These are phyloP conservation scores for Penicillium alfredii DNA, from an alignment of 495 filamentous ascomycete genomes.

Conservation along the genomic window DNA sequence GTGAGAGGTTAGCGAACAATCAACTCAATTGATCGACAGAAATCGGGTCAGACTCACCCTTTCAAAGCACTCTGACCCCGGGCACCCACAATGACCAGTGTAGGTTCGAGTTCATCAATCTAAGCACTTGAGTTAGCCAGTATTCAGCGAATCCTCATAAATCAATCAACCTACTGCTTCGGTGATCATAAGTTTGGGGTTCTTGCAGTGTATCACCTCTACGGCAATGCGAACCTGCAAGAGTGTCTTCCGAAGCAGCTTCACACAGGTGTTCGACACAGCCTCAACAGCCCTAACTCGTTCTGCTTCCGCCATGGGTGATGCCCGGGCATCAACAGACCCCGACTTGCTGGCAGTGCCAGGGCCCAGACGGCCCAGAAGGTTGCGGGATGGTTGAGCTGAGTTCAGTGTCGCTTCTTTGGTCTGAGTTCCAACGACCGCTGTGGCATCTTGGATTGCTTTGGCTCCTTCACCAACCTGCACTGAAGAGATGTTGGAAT, in stretches of 20 bases:
- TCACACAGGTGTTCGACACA: slow-evolving; percentile 73
- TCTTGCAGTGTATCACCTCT: slow-evolving; percentile 98
- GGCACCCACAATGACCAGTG: slow-evolving; percentile 88
- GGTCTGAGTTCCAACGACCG: slow-evolving; percentile 49
- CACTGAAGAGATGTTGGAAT: slow-evolving; percentile 43
- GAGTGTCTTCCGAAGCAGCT: slow-evolving; percentile 78
- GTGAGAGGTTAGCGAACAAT: slow-evolving; percentile 9
- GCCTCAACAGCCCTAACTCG: slow-evolving; percentile 66
- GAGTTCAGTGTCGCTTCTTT: slow-evolving; percentile 32
- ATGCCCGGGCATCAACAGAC: slow-evolving; percentile 38
- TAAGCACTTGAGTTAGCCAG: slow-evolving; percentile 29
- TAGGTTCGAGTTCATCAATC: slow-evolving; percentile 88
- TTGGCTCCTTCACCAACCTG: slow-evolving; percentile 55
- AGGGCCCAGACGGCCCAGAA: slow-evolving; percentile 31
- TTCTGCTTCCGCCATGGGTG: slow-evolving; percentile 65
- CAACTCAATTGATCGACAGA: background rate
- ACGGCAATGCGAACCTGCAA: slow-evolving; percentile 87
- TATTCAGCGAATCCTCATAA: slow-evolving; percentile 1
- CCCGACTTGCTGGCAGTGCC: slow-evolving; percentile 37
- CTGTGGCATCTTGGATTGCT: slow-evolving; percentile 65
- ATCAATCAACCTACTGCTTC: slow-evolving; percentile 57
- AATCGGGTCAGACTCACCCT: slow-evolving; percentile 64
- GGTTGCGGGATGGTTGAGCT: slow-evolving; percentile 25
- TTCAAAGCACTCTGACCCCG: slow-evolving; percentile 86
- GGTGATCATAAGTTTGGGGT: slow-evolving; percentile 75